Evolutionary conservation across 352 stramenopile species (phyloP), one percentile per base, ranked within the genome.

Genomic region (Phytophthora niederhauseri): DNA sequence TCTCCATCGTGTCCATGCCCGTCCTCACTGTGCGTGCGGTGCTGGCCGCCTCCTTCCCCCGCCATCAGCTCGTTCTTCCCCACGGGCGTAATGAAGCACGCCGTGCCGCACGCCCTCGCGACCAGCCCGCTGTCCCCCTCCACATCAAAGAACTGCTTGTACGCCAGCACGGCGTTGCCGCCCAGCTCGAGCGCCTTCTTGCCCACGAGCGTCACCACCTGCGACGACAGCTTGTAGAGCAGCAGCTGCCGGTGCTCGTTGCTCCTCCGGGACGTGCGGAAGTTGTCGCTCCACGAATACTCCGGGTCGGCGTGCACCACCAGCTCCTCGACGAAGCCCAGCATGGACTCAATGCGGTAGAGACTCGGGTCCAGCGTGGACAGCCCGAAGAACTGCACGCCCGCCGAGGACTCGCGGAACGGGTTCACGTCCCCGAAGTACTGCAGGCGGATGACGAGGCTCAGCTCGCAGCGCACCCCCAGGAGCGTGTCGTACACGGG

Each of bases 111-210:
- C 6, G 95, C 98, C 24, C 98, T 81, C 20, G 97, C 97, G 0
- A 99, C 98, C 26, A 99, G 86, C 9, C 97, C 97, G 34, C 94
- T 99, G 76, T 99, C 97, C 50, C 98, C 98, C 85, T 99, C 98
- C 30, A 99, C 95, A 78, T 99, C 98, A 70, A 99, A 99, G 73
- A 98, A 98, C 68, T 99, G 95, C 64, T 98, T 92, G 81, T 99
- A 99, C 5, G 94, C 97, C 51, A 99, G 77, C 17, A 99, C 97
- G 6, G 97, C 97, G 71, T 99, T 99, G 3, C 96, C 97, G 15
- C 97, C 97, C n/a, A 99, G 89, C 64, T 98, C 95, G 20, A 99
- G 73, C 2, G 98, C 97, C 66, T 98, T 99, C 66, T 98, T 99
- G 12, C 95, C 98, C 55, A 99, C 83, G 50, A 95, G 46, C 26